Evolutionary conservation across 177 flowering plant species (phyloP), one percentile per base, ranked within the genome.

Genomic region (Telopea speciosissima): DNA sequence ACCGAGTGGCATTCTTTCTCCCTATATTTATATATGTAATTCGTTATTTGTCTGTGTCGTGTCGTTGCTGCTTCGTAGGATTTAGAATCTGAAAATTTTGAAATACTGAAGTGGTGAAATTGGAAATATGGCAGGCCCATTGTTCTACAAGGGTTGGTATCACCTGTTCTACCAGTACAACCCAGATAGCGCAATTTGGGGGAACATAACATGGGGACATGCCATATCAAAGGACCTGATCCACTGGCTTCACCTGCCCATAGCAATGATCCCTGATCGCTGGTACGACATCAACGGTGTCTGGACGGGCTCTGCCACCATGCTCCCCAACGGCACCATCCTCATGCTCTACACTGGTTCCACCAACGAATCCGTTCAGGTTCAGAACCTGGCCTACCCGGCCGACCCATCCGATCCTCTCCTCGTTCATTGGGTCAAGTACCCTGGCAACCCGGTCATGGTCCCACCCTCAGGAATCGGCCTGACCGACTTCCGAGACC

Each of bases 141-240:
- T 93, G 83, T 90, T 73, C 71, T 83, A 93, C 87, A 88, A 83
- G 68, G 98, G 97, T 17, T 93, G 93, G 97, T 93, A 93, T 82
- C 98, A 93, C 63, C 80, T 93, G 58, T 93, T 93, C 84, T 93
- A 93, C 78, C 98, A 93, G 67, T 93, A 88, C 82, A 92, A 92
- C 71, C 98, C 97, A 26, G 79, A 87, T 72, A 84, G 77, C 1
- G 95, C 97, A 17, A 79, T 92, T 3, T 93, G 98, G 98, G 98
- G 97, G 44, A 85, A 87, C 80, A 93, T 93, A 22, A 88, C 83
- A 5, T 93, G 98, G 98, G 98, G 92, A 42, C 98, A 93, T 72
- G 87, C 98, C 0, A 90, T 93, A 5, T 93, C 98, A 21, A 79
- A 60, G 62, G 96, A 93, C 76, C 73, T 93, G 22, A 83, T 93